Evolutionary conservation across 352 stramenopile genomes (phyloP).

Genomic region (Phytophthora hybrid): DNA sequence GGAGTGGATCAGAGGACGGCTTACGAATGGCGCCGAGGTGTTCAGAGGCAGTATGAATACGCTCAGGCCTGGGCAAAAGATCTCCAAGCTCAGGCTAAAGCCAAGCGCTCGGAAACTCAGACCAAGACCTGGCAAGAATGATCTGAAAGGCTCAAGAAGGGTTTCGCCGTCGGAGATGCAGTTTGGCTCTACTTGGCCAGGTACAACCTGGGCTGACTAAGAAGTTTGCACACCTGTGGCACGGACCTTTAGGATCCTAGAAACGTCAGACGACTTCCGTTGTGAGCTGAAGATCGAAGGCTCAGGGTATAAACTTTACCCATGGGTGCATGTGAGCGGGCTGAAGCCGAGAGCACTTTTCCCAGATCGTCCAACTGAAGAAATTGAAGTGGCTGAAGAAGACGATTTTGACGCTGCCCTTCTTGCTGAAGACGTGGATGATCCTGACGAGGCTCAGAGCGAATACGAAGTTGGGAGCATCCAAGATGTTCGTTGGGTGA

Average conservation of each 20-base stretch:
- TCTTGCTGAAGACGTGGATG: too few relatives aligned
- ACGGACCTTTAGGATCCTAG: not conserved
- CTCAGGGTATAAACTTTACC: not conserved
- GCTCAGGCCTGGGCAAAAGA: not conserved
- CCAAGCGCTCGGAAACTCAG: not conserved
- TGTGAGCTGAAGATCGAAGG: not conserved
- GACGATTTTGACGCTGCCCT: too few relatives aligned
- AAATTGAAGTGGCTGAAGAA: not conserved
- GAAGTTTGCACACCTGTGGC: not conserved
- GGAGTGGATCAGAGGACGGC: not conserved
- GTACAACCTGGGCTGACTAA: not conserved
- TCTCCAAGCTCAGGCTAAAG: not conserved
- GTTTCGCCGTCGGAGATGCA: not conserved
- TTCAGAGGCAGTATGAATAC: too few relatives aligned
- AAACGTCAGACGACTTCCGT: not conserved
- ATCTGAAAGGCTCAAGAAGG: not conserved
- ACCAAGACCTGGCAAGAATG: not conserved
- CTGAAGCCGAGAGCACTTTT: conserved; percentile 6
- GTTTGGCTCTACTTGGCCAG: not conserved
- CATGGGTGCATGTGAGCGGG: conserved; percentile 1
- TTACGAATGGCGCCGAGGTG: not conserved
- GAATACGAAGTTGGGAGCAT: too few relatives aligned
- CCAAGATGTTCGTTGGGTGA: too few relatives aligned
- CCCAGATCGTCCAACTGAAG: not conserved
- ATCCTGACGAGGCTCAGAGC: too few relatives aligned